Evolutionary conservation across 352 stramenopile genomes (phyloP).

Genomic region (Phytophthora brassicae): DNA sequence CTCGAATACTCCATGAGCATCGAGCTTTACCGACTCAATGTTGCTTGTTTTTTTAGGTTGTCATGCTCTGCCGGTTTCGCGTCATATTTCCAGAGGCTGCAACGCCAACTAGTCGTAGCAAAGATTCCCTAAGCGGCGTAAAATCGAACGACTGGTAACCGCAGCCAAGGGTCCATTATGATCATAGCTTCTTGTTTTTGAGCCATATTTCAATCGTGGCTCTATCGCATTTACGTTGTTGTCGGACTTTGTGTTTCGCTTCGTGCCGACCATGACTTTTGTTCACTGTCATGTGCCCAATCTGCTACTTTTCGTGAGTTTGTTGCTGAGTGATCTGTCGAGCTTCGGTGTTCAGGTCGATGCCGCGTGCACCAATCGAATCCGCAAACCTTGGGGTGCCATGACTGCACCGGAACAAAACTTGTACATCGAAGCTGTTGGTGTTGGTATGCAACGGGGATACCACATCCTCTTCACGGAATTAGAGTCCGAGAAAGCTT

Average conservation of each 20-base stretch:
- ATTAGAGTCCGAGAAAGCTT: constrained; percentile 31
- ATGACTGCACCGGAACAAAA: constrained; percentile 33
- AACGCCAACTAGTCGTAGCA: constrained; percentile 6
- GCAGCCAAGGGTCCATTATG: background rate
- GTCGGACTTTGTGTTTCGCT: background rate
- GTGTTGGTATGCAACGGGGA: constrained; percentile 29
- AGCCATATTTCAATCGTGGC: background rate
- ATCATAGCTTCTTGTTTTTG: background rate
- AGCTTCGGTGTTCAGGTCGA: background rate
- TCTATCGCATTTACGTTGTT: background rate
- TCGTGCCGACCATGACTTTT: constrained; percentile 15
- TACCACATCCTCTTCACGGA: constrained; percentile 47
- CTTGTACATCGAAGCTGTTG: constrained; percentile 38
- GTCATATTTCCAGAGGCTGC: constrained; percentile 9
- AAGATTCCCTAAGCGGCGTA: constrained; percentile 2
- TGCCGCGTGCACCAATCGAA: constrained; percentile 7
- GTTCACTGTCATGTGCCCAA: background rate
- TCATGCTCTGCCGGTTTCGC: constrained; percentile 9
- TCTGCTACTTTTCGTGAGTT: constrained; percentile 16
- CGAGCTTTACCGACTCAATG: too few species aligned
- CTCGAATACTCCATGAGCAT: background rate
- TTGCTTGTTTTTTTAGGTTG: constrained; percentile 2
- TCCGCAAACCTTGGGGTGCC: constrained; percentile 34
- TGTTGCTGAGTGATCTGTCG: constrained; percentile 12
- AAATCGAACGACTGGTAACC: constrained; percentile 7